Evolutionary conservation across 2,329 filamentous ascomycete genomes (phyloP), one percentile per base, ranked within the genome.

Genomic region (Aspergillus eucalypticola): DNA sequence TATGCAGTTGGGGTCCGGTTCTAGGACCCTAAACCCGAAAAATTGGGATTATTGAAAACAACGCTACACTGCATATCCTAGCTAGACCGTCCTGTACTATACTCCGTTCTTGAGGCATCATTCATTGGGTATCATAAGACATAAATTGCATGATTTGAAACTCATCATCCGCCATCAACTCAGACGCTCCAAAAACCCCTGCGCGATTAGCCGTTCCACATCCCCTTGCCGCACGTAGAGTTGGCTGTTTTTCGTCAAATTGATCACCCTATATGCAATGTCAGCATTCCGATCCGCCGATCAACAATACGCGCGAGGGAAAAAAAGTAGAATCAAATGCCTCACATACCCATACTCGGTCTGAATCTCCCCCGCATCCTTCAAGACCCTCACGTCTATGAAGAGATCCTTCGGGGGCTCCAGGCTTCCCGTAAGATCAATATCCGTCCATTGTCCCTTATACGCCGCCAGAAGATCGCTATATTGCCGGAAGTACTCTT

Each of bases 401-500:
- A 98, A 99, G 56, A 99, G 80, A 77, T 99, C 95, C 68, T 87
- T 87, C n/a, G 95, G 95, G 23, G 95, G 95, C 72, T 96, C 92
- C 72, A 99, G 81, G 71, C 90, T 95, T 32, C 95, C 95, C 2
- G 95, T 97, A 57, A 99, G 81, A 76, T 99, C 95, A 66, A 99
- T 90, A 74, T 99, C 95, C 19, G 94, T 98, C 94, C 94, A 99
- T 71, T 96, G 92, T 0, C 95, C 95, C 75, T 99, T 99, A 78
- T 96, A 97, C 2, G 92, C 91, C n/a, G 94, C 92, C 58, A 99
- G 80, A 66, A 99, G 82, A 71, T 99, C 93, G 65, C 90, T 89
- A 73, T 97, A 99, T 71, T 93, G 89, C 61, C 94, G 85, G 59
- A 96, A 90, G 72, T 97, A 99, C 69, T 98, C 95, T 75, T 97